These are phyloP conservation scores for Hypoxylon lenormandii DNA, from an alignment of 495 filamentous ascomycete genomes.

Conservation along the genomic window DNA sequence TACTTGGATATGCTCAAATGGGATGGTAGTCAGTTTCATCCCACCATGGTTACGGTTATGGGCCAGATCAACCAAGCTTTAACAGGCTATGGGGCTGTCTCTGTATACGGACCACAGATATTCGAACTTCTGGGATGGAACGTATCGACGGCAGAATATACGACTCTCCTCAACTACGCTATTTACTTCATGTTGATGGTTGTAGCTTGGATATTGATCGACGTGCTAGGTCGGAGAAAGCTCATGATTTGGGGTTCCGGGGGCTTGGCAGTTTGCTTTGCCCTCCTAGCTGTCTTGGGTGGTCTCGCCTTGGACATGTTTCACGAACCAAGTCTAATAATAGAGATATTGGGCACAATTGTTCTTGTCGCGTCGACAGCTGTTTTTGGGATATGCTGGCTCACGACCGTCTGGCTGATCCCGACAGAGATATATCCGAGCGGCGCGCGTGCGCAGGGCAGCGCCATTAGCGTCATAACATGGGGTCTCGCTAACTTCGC, in stretches of 20 bases:
- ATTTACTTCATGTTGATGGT: constrained; percentile 69
- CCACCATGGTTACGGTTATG: constrained; percentile 68
- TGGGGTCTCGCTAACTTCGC: constrained; percentile 70
- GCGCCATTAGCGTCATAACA: constrained; percentile 65
- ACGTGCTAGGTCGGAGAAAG: constrained; percentile 64
- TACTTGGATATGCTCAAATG: constrained; percentile 64
- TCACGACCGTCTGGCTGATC: constrained; percentile 68
- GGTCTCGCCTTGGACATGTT: constrained; percentile 35
- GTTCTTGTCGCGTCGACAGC: constrained; percentile 65
- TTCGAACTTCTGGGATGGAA: constrained; percentile 67
- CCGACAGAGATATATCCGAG: constrained; percentile 70
- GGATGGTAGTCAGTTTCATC: constrained; percentile 62
- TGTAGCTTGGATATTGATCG: constrained; percentile 65
- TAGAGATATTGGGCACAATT: constrained; percentile 61
- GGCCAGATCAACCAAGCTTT: constrained; percentile 69
- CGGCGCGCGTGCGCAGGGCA: constrained; percentile 65
- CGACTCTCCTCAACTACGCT: constrained; percentile 67
- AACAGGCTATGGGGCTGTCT: constrained; percentile 67
- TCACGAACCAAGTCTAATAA: constrained; percentile 53
- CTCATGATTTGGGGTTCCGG: constrained; percentile 63
- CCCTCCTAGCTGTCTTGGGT: constrained; percentile 61
- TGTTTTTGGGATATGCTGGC: constrained; percentile 69
- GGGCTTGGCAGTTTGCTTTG: constrained; percentile 59
- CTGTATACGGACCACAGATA: constrained; percentile 70
- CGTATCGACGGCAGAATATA: constrained; percentile 58